Evolutionary conservation across 371 early-diverging fungal genomes (phyloP), one percentile per base, ranked within the genome.

Genomic region (Mucor mucedo): DNA sequence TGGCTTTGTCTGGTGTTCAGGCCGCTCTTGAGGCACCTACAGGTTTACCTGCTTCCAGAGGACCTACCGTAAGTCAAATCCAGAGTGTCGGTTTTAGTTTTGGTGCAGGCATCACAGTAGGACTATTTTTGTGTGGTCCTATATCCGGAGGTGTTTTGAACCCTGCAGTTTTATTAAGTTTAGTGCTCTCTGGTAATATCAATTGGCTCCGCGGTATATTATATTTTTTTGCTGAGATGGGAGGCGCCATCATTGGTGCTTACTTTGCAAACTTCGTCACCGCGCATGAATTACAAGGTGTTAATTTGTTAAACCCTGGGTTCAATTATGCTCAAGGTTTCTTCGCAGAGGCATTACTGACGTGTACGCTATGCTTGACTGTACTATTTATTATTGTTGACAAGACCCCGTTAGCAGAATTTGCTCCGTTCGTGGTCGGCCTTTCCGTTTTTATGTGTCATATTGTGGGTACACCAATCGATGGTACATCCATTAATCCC

Each of bases 101-200:
- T 47, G 84, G 84, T 40, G 56, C 80, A 11, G 74, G 72, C 29
- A 64, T 78, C n/a, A 70, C 71, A 14, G 62, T 86, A 14, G 77
- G 73, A 61, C 65, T 83, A 3, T 74, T 81, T 54, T 76, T 80
- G 55, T 62, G 65, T 49, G 65, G 58, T 8, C 77, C 81, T 21
- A 79, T 87, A 54, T 84, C 84, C 28, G 87, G 87, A n/a, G 82
- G 85, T 29, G 73, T 77, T 41, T 70, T 86, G 56, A 88, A 86
- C 60, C 87, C 87, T n/a, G 85, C 87, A 16, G 72, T 87, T 52
- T 63, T 83, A 56, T 64, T 85, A 28, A 70, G 68, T 21, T 71
- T 85, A 28, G 27, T 81, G 40, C 64, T 81, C 44, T 65, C 72
- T 16, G 77, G 79, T 39, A 71, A 82, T 54, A 62, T 87, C 59